Conservation (phyloP, 768 basidiomycete genomes). For the Hirschioporus abietinus region DNA sequence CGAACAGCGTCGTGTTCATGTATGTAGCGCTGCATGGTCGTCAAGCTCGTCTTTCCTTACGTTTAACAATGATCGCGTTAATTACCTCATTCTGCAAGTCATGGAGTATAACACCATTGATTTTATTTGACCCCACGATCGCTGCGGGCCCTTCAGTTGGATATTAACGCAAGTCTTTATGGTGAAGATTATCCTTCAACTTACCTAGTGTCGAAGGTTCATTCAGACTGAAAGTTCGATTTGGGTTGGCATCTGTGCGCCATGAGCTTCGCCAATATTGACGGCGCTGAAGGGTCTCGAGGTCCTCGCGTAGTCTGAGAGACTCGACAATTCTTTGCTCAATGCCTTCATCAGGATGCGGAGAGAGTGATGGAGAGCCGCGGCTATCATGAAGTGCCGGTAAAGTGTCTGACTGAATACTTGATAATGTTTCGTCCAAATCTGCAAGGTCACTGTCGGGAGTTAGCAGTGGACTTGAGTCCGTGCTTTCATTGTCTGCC, state of each 20-base stretch:
- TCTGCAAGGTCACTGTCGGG: constrained; percentile 33
- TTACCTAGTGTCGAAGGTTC: constrained; percentile 71
- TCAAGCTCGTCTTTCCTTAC: not conserved
- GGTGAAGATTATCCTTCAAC: constrained; percentile 8
- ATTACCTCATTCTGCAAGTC: constrained; percentile 30
- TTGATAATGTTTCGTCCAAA: not conserved
- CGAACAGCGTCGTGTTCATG: constrained; percentile 72
- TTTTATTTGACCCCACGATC: constrained; percentile 33
- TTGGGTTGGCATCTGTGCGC: constrained; percentile 40
- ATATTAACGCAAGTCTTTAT: not conserved
- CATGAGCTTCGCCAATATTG: constrained; percentile 78
- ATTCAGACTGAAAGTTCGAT: constrained; percentile 51
- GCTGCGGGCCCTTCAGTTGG: constrained; percentile 39
- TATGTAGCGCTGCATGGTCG: constrained; percentile 50
- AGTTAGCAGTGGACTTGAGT: constrained; percentile 65
- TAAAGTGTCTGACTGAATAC: not conserved
- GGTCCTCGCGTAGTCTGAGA: constrained; percentile 39
- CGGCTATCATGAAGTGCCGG: not conserved
- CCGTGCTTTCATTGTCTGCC: constrained; percentile 39
- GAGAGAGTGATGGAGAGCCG: not conserved
- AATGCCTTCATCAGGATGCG: not conserved
- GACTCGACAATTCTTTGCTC: not conserved
- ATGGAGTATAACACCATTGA: not conserved
- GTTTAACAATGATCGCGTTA: not conserved
- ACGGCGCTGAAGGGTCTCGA: constrained; percentile 55